These are phyloP conservation scores for Cryptococcus sp. DNA, from an alignment of 1,284 basidiomycete genomes.

Conservation along the genomic window DNA sequence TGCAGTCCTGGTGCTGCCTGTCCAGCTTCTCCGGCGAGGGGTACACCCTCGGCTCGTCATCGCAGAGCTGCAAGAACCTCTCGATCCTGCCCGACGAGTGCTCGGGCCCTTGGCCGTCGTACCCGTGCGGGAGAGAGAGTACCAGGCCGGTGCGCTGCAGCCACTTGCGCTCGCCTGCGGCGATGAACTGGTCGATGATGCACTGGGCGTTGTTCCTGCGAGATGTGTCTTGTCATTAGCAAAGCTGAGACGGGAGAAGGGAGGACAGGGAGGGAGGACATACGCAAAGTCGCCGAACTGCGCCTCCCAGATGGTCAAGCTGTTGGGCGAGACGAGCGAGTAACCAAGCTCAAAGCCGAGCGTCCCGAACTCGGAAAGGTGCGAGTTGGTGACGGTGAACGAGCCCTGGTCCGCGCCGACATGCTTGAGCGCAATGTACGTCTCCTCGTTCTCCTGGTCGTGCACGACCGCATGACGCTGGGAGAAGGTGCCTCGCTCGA, in stretches of 20 bases:
- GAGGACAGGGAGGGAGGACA: slow-evolving; percentile 14
- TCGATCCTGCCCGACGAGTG: slow-evolving; percentile 96
- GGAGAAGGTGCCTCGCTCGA: slow-evolving; percentile 99
- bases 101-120: slow-evolving; percentile 98
- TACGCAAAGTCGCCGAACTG: slow-evolving; percentile 95
- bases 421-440: slow-evolving; percentile 86
- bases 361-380: slow-evolving; percentile 90
- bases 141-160: slow-evolving; percentile 91
- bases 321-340: slow-evolving; percentile 92
- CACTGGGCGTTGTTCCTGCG: slow-evolving; percentile 80
- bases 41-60: slow-evolving; percentile 92
- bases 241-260: neutral
- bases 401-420: slow-evolving; percentile 81
- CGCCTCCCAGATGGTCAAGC: slow-evolving; percentile 96
- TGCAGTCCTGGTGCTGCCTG: slow-evolving; percentile 97
- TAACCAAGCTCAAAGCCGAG: slow-evolving; percentile 99
- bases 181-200: slow-evolving; percentile 99
- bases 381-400: slow-evolving; percentile 96
- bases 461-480: slow-evolving; percentile 97
- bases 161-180: slow-evolving; percentile 98
- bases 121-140: slow-evolving; percentile 90
- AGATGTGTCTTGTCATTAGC: slow-evolving; percentile 3
- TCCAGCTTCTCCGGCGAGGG: slow-evolving; percentile 86
- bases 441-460: slow-evolving; percentile 89
- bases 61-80: slow-evolving; percentile 95